These are phyloP conservation scores for Arctium lappa DNA, from an alignment of 129 eudicot genomes.

Conservation along the genomic window DNA sequence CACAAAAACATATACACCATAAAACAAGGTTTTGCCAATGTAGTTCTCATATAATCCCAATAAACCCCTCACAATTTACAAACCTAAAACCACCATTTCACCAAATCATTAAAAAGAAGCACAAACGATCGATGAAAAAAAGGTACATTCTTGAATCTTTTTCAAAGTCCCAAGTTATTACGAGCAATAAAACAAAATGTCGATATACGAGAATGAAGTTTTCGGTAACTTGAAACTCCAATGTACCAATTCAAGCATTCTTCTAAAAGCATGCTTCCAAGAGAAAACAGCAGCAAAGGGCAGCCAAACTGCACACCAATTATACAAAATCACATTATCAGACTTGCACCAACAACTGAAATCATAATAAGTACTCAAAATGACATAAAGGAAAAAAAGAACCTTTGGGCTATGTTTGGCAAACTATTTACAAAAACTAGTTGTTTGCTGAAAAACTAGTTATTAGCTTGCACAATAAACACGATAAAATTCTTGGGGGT, in stretches of 20 bases:
- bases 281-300: constrained; percentile 68
- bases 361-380: neutral
- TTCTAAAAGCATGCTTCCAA: constrained; percentile 64
- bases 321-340: neutral
- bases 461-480: neutral
- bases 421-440: neutral
- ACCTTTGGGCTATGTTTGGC: neutral
- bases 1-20: neutral
- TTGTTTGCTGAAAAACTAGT: neutral
- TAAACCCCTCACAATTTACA: constrained; percentile 23
- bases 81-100: constrained; percentile 13
- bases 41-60: constrained; percentile 18
- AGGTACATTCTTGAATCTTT: neutral
- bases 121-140: neutral
- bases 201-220: neutral
- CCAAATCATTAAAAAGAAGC: neutral
- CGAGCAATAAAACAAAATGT: neutral
- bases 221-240: constrained; percentile 4
- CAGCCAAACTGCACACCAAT: constrained; percentile 71
- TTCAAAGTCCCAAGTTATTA: constrained; percentile 11
- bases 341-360: neutral
- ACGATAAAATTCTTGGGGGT: too few relatives aligned
- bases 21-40: neutral
- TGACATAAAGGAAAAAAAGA: neutral
- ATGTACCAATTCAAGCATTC: constrained; percentile 19